These are phyloP conservation scores for Saccharum officinarum DNA, from an alignment of 176 grass and related monocot species.

Conservation along the genomic window DNA sequence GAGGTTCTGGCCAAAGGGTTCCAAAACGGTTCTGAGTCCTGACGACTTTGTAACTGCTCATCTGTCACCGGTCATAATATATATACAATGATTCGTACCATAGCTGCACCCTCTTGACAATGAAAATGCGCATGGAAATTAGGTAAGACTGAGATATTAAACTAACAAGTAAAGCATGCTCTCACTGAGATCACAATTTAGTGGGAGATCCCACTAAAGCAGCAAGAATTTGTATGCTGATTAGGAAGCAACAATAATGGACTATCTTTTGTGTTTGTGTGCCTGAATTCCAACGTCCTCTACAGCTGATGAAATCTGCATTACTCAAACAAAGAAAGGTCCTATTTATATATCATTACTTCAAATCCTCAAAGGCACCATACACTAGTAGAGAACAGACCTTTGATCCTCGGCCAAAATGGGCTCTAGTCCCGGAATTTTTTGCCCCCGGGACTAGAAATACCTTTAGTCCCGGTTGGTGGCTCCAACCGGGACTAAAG, in stretches of 20 bases:
- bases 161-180: not conserved
- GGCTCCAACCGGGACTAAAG: too few species aligned
- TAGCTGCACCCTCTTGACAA: not conserved
- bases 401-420: too few species aligned
- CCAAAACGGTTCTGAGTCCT: constrained; percentile 12
- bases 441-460: too few species aligned
- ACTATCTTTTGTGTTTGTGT: not conserved
- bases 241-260: constrained; percentile 41
- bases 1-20: constrained; percentile 19
- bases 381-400: too few species aligned
- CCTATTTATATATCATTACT: not conserved
- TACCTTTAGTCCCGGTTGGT: too few species aligned
- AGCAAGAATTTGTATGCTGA: constrained; percentile 39
- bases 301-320: not conserved
- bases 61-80: not conserved
- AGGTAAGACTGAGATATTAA: not conserved
- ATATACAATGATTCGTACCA: not conserved
- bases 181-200: not conserved
- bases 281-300: not conserved
- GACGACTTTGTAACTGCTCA: constrained; percentile 3
- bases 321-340: not conserved
- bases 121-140: not conserved
- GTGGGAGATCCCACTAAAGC: constrained; percentile 40
- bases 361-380: not conserved
- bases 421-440: too few species aligned